Evolutionary conservation across 371 early-diverging fungal species (phyloP), one percentile per base, ranked within the genome.

Genomic region (Rhizopus stolonifer): DNA sequence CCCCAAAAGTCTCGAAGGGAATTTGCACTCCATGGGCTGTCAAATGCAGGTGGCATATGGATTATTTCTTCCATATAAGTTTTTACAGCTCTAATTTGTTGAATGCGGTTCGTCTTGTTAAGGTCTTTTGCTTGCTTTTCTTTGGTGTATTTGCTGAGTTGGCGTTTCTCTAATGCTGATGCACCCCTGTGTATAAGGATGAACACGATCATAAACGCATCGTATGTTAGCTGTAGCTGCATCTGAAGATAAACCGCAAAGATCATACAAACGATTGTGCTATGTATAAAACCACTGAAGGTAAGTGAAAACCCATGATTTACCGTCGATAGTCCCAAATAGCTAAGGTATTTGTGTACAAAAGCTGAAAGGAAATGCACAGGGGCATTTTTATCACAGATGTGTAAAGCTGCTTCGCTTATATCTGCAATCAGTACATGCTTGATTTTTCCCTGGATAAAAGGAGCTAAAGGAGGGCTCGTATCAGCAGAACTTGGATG

Each of bases 1-100:
- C 59, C 64, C 73, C 73, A 73, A 25, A 69, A 73, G 42, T 73
- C 70, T 1, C 73, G 65, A 0, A 73, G 43, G 14, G 63, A 61
- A 15, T 56, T 52, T 2, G 73, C 65, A 45, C 53, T 31, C 73
- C 73, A 73, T 14, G 73, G 73, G 10, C 60, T 51, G 14, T 65
- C 49, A 43, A 73, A 73, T 0, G 61, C 42, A 10, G 69, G 65
- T 14, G 61, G 70, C 73, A 73, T 73, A 10, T 25, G 45, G 4
- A 61, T 14, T 0, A 58, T 62, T 8, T 61, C 56, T 49, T 73
- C 73, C 4, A 73, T 34, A 29, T 67, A 73, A 1, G 29, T n/a
- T 23, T 73, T 67, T 2, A 61, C 50, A n/a, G 50, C 38, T 7
- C 57, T 34, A 1, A 64, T 53, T 31, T 56, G 38, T 7, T 33